Evolutionary conservation across 78 protist genomes (phyloP), one percentile per base, ranked within the genome.

Genomic region (Capsaspora owczarzaki): DNA sequence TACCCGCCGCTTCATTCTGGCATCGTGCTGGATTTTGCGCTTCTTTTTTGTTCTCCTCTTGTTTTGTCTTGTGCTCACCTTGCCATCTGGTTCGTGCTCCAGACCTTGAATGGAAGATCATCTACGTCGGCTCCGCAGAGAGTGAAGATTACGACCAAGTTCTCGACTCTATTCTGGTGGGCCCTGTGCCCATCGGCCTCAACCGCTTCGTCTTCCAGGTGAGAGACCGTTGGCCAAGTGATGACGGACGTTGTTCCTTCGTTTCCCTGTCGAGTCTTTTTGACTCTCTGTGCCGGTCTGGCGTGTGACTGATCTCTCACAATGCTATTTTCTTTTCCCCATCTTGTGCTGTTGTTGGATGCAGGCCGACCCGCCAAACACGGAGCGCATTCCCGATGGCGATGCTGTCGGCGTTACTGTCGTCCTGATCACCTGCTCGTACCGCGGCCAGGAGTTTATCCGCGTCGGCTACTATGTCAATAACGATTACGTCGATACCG

Each of bases 121-220:
- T 87, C 20, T 91, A 91, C 37, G 92, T 91, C 31, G 94, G 94
- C 33, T 76, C 87, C 6, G 84, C 92, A 27, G 84, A 87, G 35
- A 25, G n/a, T 0, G 82, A 60, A 33, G 37, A 5, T 27, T 43
- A 49, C 68, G 94, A 91, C 51, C 94, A 91, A 38, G 90, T 29
- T 29, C 75, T 91, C 23, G 94, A 91, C 38, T 37, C 85, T 16
- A 63, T 91, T 29, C 71, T 89, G 44, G 91, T 91, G 14, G 92
- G 93, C 3, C 94, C 94, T 23, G 79, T 91, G 19, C 75, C 86
- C 6, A 29, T 68, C 20, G 94, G 94, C 12, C 4, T 37, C 22
- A 68, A n/a, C 47, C 43, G 22, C 20, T 91, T 91, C 33, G 78
- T 69, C 10, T 86, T 89, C 66, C 79, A 83, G 81, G 84, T 70